Conservation (phyloP, 352 stramenopile genomes). For the Lagenidium giganteum region DNA sequence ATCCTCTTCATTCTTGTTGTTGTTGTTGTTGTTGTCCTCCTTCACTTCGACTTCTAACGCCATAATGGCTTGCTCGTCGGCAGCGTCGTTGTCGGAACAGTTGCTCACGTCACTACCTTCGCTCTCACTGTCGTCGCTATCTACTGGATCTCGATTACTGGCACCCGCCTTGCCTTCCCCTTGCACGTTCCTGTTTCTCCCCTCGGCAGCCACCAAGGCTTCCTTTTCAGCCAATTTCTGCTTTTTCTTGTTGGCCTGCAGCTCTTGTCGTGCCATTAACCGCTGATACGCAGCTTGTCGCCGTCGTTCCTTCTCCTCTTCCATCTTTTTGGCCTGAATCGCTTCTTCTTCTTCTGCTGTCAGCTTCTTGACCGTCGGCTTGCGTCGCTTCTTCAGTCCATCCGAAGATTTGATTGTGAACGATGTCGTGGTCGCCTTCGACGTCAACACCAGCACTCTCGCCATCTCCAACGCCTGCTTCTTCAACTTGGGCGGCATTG, state of each 20-base stretch:
- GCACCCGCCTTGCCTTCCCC: no score
- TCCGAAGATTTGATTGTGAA: constrained; percentile 21
- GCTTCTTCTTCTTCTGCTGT: constrained; percentile 24
- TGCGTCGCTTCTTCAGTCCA: constrained; percentile 22
- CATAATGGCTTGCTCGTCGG: constrained; percentile 47
- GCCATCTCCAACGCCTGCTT: constrained; percentile 15
- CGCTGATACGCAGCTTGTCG: constrained; percentile 54
- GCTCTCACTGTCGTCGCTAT: constrained; percentile 28
- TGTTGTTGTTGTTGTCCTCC: background rate
- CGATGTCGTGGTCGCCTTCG: constrained; percentile 50
- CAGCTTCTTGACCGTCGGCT: constrained; percentile 11
- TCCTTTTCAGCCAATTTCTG: constrained; percentile 9
- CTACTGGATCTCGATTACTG: no score
- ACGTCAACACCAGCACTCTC: constrained; percentile 5
- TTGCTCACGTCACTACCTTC: constrained; percentile 66
- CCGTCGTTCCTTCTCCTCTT: constrained; percentile 41
- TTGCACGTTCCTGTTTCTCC: no score
- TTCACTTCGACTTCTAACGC: constrained; percentile 25
- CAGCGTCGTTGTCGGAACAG: constrained; percentile 54
- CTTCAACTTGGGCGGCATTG: background rate
- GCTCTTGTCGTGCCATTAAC: constrained; percentile 43
- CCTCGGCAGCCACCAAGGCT: no score
- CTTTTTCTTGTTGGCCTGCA: constrained; percentile 42
- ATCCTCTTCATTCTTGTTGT: constrained; percentile 2
- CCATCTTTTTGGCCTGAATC: constrained; percentile 14